phyloP scores from a whole-genome alignment of 768 basidiomycete species.

The Daedalea quercina region DNA sequence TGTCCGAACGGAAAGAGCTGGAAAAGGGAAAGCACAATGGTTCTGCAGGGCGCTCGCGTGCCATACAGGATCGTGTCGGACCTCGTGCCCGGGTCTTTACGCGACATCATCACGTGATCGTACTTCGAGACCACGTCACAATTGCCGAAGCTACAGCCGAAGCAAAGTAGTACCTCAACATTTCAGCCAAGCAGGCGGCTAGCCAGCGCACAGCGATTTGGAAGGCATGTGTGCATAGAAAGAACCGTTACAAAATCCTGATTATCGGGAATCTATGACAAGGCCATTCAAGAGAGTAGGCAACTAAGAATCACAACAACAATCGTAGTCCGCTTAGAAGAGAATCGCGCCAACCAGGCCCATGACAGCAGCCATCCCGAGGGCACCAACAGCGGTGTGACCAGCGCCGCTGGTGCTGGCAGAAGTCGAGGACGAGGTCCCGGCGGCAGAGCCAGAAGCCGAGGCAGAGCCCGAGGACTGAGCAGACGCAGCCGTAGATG shows the following conservation, averaged over 20 bases:
- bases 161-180: no score
- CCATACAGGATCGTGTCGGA: conserved; percentile 3
- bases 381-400: conserved; percentile 24
- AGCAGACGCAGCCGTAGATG: conserved; percentile 3
- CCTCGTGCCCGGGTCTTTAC: background rate
- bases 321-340: conserved; percentile 16
- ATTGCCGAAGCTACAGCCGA: no score
- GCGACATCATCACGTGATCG: conserved; percentile 3
- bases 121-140: background rate
- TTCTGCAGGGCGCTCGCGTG: conserved; percentile 1
- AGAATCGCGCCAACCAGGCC: conserved; percentile 46
- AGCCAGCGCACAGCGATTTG: no score
- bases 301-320: background rate
- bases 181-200: no score
- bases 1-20: background rate
- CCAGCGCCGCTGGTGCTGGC: conserved; percentile 27
- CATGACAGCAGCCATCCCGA: conserved; percentile 43
- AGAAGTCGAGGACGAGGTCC: conserved; percentile 1
- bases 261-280: background rate
- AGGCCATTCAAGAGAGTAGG: background rate
- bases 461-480: conserved; percentile 15
- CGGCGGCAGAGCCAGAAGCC: conserved; percentile 3
- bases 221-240: no score
- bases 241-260: background rate
- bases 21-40: background rate